Evolutionary conservation across 768 basidiomycete species (phyloP).

Genomic region (Pholiota microspora): DNA sequence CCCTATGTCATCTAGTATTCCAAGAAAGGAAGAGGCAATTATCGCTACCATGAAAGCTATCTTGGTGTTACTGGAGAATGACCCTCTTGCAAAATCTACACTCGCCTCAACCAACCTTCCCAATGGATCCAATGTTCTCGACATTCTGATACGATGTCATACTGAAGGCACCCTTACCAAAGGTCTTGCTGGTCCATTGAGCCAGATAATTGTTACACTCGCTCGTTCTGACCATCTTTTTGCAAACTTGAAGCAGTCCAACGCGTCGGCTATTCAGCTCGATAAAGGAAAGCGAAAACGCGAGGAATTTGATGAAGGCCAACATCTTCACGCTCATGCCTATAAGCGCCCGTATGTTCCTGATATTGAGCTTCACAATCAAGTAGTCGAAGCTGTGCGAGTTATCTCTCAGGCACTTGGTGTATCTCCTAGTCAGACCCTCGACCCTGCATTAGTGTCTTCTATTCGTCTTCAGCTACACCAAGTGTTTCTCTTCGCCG

Average conservation of each 20-base stretch:
- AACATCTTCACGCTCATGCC: conserved; percentile 24
- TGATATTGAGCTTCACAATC: conserved; percentile 48
- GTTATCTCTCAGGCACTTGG: conserved; percentile 51
- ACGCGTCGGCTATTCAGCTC: conserved; percentile 58
- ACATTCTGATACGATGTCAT: conserved; percentile 50
- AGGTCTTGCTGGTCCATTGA: conserved; percentile 52
- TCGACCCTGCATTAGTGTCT: conserved; percentile 60
- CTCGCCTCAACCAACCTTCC: conserved; percentile 54
- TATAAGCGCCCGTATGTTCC: conserved; percentile 46
- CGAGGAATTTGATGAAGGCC: conserved; percentile 46
- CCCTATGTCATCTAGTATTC: conserved; percentile 4
- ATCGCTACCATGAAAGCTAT: conserved; percentile 66
- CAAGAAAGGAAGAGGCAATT: conserved; percentile 52
- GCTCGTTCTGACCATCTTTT: conserved; percentile 68
- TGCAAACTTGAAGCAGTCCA: conserved; percentile 60
- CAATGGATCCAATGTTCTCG: conserved; percentile 52
- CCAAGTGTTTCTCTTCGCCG: conserved; percentile 75
- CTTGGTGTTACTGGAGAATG: conserved; percentile 53
- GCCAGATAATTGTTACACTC: conserved; percentile 60
- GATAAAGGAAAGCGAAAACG: conserved; percentile 79
- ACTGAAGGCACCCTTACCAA: conserved; percentile 47
- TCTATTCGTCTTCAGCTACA: conserved; percentile 73
- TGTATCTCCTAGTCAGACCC: conserved; percentile 36
- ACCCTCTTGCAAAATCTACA: conserved; percentile 51
- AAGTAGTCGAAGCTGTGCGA: conserved; percentile 60